These are phyloP conservation scores for Infundibulicybe gibba DNA, from an alignment of 768 basidiomycete species.

Conservation along the genomic window DNA sequence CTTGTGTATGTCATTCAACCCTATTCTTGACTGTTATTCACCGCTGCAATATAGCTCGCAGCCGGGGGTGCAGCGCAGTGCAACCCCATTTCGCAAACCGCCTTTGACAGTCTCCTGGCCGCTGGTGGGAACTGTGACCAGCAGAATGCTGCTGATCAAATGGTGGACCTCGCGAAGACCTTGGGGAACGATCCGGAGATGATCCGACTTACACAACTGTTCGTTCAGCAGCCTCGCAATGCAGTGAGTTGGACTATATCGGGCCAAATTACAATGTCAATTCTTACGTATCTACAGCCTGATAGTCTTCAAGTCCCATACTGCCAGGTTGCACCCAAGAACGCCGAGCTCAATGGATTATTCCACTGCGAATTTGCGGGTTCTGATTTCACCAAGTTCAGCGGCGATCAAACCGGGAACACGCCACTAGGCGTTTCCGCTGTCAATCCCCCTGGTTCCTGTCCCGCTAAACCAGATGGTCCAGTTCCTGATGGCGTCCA, in stretches of 20 bases:
- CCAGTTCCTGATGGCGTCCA: slow-evolving; percentile 44
- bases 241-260: slow-evolving; percentile 25
- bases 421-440: slow-evolving; percentile 38
- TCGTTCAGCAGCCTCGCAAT: slow-evolving; percentile 49
- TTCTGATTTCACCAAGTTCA: slow-evolving; percentile 37
- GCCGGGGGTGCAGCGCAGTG: slow-evolving; percentile 46
- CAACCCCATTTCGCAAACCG: slow-evolving; percentile 39
- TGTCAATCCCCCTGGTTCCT: slow-evolving; percentile 42
- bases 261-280: neutral
- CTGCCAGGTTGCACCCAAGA: slow-evolving; percentile 45
- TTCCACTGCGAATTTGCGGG: slow-evolving; percentile 51
- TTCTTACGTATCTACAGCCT: slow-evolving; percentile 12
- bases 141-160: slow-evolving; percentile 43
- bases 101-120: slow-evolving; percentile 45
- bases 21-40: too few species aligned
- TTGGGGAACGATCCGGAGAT: slow-evolving; percentile 38
- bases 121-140: slow-evolving; percentile 39
- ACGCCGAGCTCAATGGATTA: slow-evolving; percentile 45
- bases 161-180: slow-evolving; percentile 44
- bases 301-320: slow-evolving; percentile 44
- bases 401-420: slow-evolving; percentile 38
- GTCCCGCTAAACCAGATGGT: slow-evolving; percentile 38
- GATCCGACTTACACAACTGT: slow-evolving; percentile 42
- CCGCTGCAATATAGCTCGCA: slow-evolving; percentile 18
- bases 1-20: slow-evolving; percentile 47